Base-by-base conservation (phyloP, 805 yeast genomes). In the Kregervanrija delftensis region DNA sequence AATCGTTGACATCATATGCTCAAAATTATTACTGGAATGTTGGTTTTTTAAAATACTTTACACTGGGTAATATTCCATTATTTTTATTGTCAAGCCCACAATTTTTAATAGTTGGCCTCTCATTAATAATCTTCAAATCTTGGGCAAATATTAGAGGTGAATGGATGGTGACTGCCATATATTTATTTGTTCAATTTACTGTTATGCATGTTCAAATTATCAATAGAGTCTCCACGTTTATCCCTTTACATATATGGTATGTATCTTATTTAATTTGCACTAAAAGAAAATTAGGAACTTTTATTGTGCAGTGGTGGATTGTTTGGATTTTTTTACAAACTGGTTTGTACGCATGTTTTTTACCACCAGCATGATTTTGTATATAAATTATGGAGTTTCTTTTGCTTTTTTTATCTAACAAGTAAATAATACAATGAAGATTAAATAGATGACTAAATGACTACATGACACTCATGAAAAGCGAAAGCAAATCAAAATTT, bases 171-270 rank as follows among this genome's bases (percentile, higher is more conserved):
- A 72, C 75, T 47, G 44, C 57, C 3, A 49, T 72, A 0, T 71
- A 81, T 49, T 40, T 81, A 2, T 40, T 77, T 4, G 66, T 84
- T 5, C 77, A 81, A 5, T 28, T 78, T 1, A 66, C 79, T 32
- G 66, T 79, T 42, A 86, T 93, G 77, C 90, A 91, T 61, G 86
- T 83, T 33, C 99, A 91, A 61, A 88, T 90, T 33, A 69, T 91
- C 45, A 87, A 85, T 35, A 71, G 99, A 44, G 75, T 90, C 4
- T 76, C 83, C 10, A 74, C 91, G 5, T 86, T 88, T 58, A 61
- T 86, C 32, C 97, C 97, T 0, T 57, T 86, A 8, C 76, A 79
- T 45, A 74, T 79, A 52, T 86, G 96, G 95, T 81, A 79, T 58
- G 54, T 82, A 28, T 77, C 84, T 9, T 44, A 45, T 37, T 40